phyloP scores from a whole-genome alignment of 2,329 filamentous ascomycete genomes.

The Lachnellula suecica region DNA sequence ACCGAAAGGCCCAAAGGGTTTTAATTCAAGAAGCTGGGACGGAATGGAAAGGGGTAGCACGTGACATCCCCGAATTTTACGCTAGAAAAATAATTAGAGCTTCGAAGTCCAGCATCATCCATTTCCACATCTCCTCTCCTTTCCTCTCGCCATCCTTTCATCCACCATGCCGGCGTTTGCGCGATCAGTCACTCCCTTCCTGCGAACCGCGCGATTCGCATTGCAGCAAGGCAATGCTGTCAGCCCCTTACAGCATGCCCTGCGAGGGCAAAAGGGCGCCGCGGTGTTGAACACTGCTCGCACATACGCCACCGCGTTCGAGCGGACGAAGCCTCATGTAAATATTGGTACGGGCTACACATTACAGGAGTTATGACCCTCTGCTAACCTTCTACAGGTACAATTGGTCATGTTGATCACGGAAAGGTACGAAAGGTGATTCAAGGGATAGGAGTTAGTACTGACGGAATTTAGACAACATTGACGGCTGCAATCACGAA shows the following conservation, averaged over 20 bases:
- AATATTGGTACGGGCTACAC: slow-evolving; percentile 74
- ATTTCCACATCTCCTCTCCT: slow-evolving; percentile 13
- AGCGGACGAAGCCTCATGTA: slow-evolving; percentile 94
- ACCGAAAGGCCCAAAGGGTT: no score
- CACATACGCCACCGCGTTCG: slow-evolving; percentile 65
- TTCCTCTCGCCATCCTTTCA: slow-evolving; percentile 10
- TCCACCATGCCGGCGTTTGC: slow-evolving; percentile 77
- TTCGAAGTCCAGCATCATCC: neutral
- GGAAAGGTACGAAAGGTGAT: slow-evolving; percentile 72
- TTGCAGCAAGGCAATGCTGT: slow-evolving; percentile 65
- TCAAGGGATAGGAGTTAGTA: slow-evolving; percentile 7
- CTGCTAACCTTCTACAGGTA: slow-evolving; percentile 53
- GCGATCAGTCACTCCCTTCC: slow-evolving; percentile 73
- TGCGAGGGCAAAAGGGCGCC: slow-evolving; percentile 61
- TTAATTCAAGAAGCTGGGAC: no score
- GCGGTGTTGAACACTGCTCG: slow-evolving; percentile 65
- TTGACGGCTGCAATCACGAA: slow-evolving; percentile 99
- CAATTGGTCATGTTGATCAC: slow-evolving; percentile 99
- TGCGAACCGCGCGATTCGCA: slow-evolving; percentile 78
- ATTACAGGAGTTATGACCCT: slow-evolving; percentile 4
- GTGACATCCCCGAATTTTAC: neutral
- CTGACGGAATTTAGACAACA: slow-evolving; percentile 68
- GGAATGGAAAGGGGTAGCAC: neutral
- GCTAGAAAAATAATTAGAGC: neutral
- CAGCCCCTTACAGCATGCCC: slow-evolving; percentile 74